Conservation (phyloP, 2,329 filamentous ascomycete species). For the Thyridium curvatum region DNA sequence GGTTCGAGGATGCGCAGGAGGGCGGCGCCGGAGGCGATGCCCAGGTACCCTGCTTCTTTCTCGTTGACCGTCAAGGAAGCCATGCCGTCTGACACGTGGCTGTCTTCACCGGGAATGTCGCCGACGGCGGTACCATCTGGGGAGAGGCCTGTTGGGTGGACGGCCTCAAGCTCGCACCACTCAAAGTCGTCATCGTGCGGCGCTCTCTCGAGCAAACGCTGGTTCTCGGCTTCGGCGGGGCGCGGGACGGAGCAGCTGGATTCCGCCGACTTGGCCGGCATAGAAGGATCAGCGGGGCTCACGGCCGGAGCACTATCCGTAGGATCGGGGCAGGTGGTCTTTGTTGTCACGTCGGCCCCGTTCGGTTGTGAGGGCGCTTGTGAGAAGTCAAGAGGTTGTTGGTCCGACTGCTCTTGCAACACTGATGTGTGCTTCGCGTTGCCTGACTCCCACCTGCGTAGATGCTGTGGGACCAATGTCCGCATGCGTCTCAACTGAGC, state of each 20-base stretch:
- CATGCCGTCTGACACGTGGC: constrained; percentile 29
- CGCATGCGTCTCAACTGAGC: constrained; percentile 22
- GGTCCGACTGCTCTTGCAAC: too few species aligned
- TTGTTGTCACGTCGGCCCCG: too few species aligned
- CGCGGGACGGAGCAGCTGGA: too few species aligned
- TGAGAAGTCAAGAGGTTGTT: too few species aligned
- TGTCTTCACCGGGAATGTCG: constrained; percentile 12
- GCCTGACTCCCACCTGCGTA: constrained; percentile 5
- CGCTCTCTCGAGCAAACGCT: constrained; percentile 20
- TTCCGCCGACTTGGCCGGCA: constrained; percentile 1
- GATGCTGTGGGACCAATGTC: constrained; percentile 17
- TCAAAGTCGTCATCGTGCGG: constrained; percentile 28
- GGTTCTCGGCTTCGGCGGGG: constrained; percentile 1
- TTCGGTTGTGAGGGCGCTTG: too few species aligned
- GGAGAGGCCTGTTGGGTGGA: constrained; percentile 17
- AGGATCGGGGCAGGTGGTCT: too few species aligned
- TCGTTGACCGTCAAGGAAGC: constrained; percentile 26
- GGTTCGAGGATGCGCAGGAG: constrained; percentile 31
- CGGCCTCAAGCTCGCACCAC: constrained; percentile 25
- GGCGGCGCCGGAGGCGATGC: constrained; percentile 36
- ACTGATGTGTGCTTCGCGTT: too few species aligned
- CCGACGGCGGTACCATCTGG: constrained; percentile 10
- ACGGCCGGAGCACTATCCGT: too few species aligned
- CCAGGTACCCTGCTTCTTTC: constrained; percentile 35
- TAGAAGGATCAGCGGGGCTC: too few species aligned